Evolutionary conservation across 192 early-diverging fungal species (phyloP).

Genomic region (Rhizophlyctis rosea): DNA sequence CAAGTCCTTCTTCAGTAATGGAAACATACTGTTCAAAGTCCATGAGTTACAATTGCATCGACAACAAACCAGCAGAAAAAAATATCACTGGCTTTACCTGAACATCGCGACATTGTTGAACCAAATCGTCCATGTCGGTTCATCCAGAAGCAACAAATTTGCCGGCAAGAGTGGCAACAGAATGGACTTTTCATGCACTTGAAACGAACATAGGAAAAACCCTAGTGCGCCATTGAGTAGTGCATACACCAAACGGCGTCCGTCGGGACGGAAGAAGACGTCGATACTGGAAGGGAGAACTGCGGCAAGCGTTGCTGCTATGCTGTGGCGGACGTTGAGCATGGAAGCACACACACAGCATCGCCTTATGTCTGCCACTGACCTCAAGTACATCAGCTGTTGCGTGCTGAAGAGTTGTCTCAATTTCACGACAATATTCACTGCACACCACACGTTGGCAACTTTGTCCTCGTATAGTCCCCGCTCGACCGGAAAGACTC

Average conservation of each 20-base stretch:
- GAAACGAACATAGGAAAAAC: constrained; percentile 97
- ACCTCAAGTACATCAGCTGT: constrained; percentile 69
- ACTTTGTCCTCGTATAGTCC: constrained; percentile 99
- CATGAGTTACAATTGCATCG: not conserved
- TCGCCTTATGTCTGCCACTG: constrained; percentile 9
- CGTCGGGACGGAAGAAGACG: constrained; percentile 57
- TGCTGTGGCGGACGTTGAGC: constrained; percentile 37
- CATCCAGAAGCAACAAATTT: constrained; percentile 69
- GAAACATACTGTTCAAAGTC: constrained; percentile 68
- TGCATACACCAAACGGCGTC: constrained; percentile 59
- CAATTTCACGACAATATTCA: constrained; percentile 81
- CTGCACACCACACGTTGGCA: constrained; percentile 94
- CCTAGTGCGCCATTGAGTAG: constrained; percentile 75
- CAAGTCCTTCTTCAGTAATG: constrained; percentile 75
- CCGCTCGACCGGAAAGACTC: constrained; percentile 89
- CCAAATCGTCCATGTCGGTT: constrained; percentile 55
- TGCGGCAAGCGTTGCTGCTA: constrained; percentile 61
- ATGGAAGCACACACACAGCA: not conserved
- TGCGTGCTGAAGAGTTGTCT: constrained; percentile 61
- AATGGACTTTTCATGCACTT: constrained; percentile 97
- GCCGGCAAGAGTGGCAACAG: constrained; percentile 79
- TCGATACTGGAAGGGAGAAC: constrained; percentile 72
- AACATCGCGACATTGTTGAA: constrained; percentile 83
- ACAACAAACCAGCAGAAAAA: not conserved
- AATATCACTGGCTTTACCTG: constrained; percentile 45